A percentile compares a stretch with the other conserved stretches of the same genome.
phyloP scores from a whole-genome alignment of 176 grass and related monocot species.

The Rhynchospora breviuscula region DNA sequence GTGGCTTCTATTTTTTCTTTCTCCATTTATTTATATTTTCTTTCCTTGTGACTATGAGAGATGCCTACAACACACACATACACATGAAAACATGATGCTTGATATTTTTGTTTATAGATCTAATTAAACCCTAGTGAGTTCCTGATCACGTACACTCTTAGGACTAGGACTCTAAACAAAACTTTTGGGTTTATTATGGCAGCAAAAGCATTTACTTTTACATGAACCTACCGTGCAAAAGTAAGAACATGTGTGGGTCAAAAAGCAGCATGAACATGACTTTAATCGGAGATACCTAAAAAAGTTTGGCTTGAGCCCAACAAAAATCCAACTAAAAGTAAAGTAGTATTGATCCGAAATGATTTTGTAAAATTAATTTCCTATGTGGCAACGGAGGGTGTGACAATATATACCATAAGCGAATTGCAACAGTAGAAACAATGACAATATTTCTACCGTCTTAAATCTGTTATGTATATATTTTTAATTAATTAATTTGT shows the following conservation, averaged over 20 bases:
- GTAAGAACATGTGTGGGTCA: background rate
- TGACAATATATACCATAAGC: too few relatives aligned
- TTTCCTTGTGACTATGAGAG: background rate
- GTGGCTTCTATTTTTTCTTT: background rate
- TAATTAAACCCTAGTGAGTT: too few relatives aligned
- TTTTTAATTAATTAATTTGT: too few relatives aligned
- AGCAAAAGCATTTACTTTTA: background rate
- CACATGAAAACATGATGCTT: too few relatives aligned
- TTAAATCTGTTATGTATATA: too few relatives aligned
- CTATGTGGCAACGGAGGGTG: background rate
- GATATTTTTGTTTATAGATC: too few relatives aligned
- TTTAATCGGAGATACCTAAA: background rate
- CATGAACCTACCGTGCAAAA: background rate
- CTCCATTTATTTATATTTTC: background rate
- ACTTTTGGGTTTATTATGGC: background rate
- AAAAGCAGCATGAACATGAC: background rate
- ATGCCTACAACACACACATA: background rate
- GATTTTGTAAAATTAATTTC: background rate
- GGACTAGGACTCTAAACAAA: too few relatives aligned
- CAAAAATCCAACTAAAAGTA: background rate
- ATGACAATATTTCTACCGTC: too few relatives aligned
- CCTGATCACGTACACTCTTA: too few relatives aligned
- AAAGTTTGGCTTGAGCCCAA: slow-evolving; percentile 1
- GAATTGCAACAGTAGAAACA: too few relatives aligned
- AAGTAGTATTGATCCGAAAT: background rate